These are phyloP conservation scores for Cairneyella variabilis DNA, from an alignment of 495 filamentous ascomycete species.

Conservation along the genomic window DNA sequence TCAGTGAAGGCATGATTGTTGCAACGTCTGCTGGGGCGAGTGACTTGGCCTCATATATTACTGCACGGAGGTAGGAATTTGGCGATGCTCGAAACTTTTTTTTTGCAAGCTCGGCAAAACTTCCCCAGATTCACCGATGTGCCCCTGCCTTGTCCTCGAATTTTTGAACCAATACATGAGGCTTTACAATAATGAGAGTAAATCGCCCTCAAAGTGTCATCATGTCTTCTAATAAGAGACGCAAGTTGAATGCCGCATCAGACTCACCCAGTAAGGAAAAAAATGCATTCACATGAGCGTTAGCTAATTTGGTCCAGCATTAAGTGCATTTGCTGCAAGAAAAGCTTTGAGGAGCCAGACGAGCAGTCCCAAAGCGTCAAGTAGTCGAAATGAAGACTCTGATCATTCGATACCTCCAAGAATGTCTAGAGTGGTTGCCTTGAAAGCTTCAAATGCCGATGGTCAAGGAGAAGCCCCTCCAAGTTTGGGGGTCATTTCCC, in stretches of 20 bases:
- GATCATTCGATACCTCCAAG: neutral
- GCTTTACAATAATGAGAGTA: too few relatives aligned
- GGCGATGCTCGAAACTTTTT: too few relatives aligned
- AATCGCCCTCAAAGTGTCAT: conserved; percentile 5
- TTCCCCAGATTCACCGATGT: too few relatives aligned
- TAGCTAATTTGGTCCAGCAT: conserved; percentile 26
- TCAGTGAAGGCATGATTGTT: conserved; percentile 18
- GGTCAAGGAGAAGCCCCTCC: conserved; percentile 20
- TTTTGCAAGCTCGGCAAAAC: too few relatives aligned
- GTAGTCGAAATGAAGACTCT: neutral
- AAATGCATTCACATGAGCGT: conserved; percentile 7
- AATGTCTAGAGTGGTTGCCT: neutral
- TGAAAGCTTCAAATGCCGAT: conserved; percentile 12
- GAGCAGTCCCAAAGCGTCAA: neutral
- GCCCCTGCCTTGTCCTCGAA: too few relatives aligned
- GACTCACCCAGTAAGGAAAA: conserved; percentile 28
- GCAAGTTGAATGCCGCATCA: conserved; percentile 35
- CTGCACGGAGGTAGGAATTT: too few relatives aligned
- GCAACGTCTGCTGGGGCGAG: neutral
- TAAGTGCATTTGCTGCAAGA: conserved; percentile 50
- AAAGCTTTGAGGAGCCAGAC: conserved; percentile 29
- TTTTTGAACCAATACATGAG: neutral
- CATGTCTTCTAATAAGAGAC: conserved; percentile 40
- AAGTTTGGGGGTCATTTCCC: too few relatives aligned
- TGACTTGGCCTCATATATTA: too few relatives aligned